Conservation (phyloP, 192 early-diverging fungal species). For the Entomortierella parvispora region DNA sequence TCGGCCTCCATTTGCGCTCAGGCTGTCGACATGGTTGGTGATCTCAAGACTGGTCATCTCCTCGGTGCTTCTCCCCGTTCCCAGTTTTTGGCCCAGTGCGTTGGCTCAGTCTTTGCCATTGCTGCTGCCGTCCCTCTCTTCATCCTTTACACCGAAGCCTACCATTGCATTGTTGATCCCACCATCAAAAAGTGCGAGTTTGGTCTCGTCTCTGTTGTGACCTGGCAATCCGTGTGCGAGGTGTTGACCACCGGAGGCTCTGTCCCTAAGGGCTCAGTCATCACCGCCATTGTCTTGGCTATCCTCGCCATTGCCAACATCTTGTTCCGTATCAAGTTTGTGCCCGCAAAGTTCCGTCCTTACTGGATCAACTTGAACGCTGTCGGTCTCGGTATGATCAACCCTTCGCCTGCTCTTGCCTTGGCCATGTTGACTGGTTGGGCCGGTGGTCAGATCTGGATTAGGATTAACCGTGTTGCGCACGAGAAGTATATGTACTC, state of each 20-base stretch:
- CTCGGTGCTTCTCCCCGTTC: slow-evolving; percentile 71
- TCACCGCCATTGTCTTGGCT: slow-evolving; percentile 57
- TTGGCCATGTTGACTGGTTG: slow-evolving; percentile 64
- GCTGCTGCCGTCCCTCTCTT: slow-evolving; percentile 66
- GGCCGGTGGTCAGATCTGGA: slow-evolving; percentile 55
- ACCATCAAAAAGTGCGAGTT: slow-evolving; percentile 57
- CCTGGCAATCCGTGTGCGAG: slow-evolving; percentile 51
- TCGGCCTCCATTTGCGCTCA: slow-evolving; percentile 64
- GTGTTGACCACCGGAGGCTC: slow-evolving; percentile 41
- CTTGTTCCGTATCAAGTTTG: slow-evolving; percentile 53
- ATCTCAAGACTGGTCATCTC: slow-evolving; percentile 77
- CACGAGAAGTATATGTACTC: slow-evolving; percentile 58
- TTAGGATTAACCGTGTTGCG: slow-evolving; percentile 17
- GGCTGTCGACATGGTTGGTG: slow-evolving; percentile 77
- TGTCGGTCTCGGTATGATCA: slow-evolving; percentile 64
- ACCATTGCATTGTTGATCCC: slow-evolving; percentile 65
- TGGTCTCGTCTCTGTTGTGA: slow-evolving; percentile 39
- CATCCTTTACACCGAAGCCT: slow-evolving; percentile 68
- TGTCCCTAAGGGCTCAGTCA: slow-evolving; percentile 53
- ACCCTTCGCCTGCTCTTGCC: slow-evolving; percentile 56
- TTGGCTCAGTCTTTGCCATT: slow-evolving; percentile 71
- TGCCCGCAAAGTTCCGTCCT: slow-evolving; percentile 62
- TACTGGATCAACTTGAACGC: slow-evolving; percentile 71
- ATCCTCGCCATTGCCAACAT: slow-evolving; percentile 53
- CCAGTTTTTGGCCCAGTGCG: slow-evolving; percentile 72